phyloP scores from a whole-genome alignment of 2,329 filamentous ascomycete genomes.

The Magnaporthiopsis poae region DNA sequence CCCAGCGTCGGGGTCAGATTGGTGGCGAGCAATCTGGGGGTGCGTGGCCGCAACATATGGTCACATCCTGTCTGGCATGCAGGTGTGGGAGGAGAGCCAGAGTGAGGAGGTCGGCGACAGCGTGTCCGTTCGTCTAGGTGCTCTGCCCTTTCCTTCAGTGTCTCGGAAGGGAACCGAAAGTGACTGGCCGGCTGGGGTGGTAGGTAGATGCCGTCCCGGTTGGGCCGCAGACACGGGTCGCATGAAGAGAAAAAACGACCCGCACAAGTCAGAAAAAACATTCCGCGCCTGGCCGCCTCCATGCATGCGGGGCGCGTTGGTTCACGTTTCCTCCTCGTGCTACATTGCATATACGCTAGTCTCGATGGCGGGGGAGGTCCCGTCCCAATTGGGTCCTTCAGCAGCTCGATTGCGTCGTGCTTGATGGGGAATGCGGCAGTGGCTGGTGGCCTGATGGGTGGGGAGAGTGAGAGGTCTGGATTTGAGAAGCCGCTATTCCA shows the following conservation, averaged over 20 bases:
- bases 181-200: not conserved
- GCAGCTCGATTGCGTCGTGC: not conserved
- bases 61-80: no score
- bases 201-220: not conserved
- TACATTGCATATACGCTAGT: not conserved
- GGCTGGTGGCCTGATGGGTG: no score
- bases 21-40: not conserved
- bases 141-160: not conserved
- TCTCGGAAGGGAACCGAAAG: slow-evolving; percentile 3
- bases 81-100: no score
- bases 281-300: not conserved
- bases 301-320: no score
- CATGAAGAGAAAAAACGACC: no score
- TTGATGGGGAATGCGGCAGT: not conserved
- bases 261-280: not conserved
- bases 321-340: not conserved
- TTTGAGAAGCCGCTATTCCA: not conserved
- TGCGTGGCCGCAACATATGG: not conserved
- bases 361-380: not conserved
- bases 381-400: not conserved
- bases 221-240: not conserved
- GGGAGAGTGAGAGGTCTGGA: not conserved
- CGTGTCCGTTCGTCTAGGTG: not conserved
- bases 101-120: not conserved
- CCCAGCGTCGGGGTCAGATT: not conserved